Base-by-base conservation (phyloP, 179 eudicot species). In the Drosera spatulata region DNA sequence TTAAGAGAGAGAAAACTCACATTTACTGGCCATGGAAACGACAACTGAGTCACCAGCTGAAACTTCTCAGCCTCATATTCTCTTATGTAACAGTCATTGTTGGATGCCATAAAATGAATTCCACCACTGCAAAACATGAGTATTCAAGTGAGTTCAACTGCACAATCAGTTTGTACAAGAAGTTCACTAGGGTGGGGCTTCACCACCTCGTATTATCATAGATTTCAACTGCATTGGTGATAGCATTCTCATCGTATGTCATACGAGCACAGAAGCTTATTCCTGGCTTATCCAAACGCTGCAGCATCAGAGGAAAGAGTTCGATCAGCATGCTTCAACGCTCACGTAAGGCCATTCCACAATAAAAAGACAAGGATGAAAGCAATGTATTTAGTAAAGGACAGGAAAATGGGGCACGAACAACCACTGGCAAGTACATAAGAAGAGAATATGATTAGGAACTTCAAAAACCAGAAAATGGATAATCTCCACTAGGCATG, bases 191-290 rank as follows among this genome's bases (percentile, higher is more conserved):
- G 9, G 13, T 15, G 61, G 43, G 64, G 45, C 41, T 41, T 6
- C 12, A 53, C n/a, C 80, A 86, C 96, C 97, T 82, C 59, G 63
- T 22, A 58, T 71, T 71, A 57, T 82, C 80, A 61, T 70, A 90
- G 67, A 90, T 90, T 50, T 90, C 97, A 61, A 90, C 70, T n/a
- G 97, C 89, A 80, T 89, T 89, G 54, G 93, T 89, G 60, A 87
- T 89, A 58, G 91, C 87, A 83, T 90, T 85, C 37, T 90, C 95
- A 62, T 89, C 91, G 53, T 82, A 82, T 11, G 93, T 87, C 49
- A 85, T 79, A 74, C 95, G 84, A 15, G 90, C 68, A 67, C 97
- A 90, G 67, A 76, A 87, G 69, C 82, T 79, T 39, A 87, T 73
- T 52, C 91, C 91, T 14, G 70, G 82, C 72, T 68, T 81, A 73